Evolutionary conservation across 805 yeast genomes (phyloP).

Genomic region (Deakozyma indianensis): DNA sequence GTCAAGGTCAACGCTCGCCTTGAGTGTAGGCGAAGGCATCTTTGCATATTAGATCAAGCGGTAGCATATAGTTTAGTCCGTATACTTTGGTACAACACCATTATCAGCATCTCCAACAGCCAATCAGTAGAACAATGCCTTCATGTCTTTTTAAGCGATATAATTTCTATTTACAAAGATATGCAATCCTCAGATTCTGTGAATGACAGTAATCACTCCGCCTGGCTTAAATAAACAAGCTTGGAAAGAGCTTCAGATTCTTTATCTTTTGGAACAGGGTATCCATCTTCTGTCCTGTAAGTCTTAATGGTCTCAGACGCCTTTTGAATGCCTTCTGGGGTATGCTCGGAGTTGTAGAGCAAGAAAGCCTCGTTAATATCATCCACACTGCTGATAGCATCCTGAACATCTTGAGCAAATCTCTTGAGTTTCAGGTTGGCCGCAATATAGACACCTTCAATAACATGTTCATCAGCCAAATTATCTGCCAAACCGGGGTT

Average conservation of each 20-base stretch:
- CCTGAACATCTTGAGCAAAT: conserved; percentile 24
- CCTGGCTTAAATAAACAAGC: conserved; percentile 12
- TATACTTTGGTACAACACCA: too few relatives aligned
- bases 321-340: conserved; percentile 25
- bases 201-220: too few relatives aligned
- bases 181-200: too few relatives aligned
- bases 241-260: conserved; percentile 16
- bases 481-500: conserved; percentile 51
- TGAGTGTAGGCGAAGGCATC: too few relatives aligned
- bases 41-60: too few relatives aligned
- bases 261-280: conserved; percentile 15
- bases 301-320: conserved; percentile 27
- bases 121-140: too few relatives aligned
- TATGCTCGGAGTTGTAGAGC: conserved; percentile 32
- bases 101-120: too few relatives aligned
- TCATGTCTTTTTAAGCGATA: too few relatives aligned
- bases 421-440: conserved; percentile 54
- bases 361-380: conserved; percentile 34
- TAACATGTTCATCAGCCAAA: conserved; percentile 41
- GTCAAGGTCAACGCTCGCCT: too few relatives aligned
- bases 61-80: too few relatives aligned
- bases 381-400: conserved; percentile 13
- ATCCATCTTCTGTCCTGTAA: conserved; percentile 10
- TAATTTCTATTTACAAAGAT: too few relatives aligned
- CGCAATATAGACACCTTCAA: conserved; percentile 53